A percentile compares a stretch with the other conserved stretches of the same genome.
Evolutionary conservation across 345 rosid species (phyloP).

Genomic region (Noccaea bulbosa): DNA sequence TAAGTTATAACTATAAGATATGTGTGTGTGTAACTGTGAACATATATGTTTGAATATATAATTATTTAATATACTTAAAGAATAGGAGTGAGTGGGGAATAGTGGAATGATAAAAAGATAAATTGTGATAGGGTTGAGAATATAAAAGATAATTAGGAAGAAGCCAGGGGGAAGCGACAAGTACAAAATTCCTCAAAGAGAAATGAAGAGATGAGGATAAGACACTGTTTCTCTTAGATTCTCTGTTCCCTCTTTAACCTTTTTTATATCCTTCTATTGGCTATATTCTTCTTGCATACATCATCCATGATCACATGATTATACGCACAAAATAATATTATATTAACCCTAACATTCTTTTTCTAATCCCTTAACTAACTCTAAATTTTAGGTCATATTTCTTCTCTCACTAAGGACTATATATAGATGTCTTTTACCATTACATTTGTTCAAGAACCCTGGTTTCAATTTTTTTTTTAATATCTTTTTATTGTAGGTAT

Average conservation of each 20-base stretch:
- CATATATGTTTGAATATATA: neutral
- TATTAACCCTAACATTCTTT: slow-evolving; percentile 31
- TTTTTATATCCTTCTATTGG: slow-evolving; percentile 33
- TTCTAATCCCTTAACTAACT: neutral
- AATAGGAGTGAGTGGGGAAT: slow-evolving; percentile 18
- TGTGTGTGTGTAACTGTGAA: neutral
- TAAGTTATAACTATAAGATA: neutral
- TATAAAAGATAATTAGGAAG: slow-evolving; percentile 25
- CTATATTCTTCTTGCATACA: slow-evolving; percentile 20
- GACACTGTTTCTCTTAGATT: slow-evolving; percentile 31
- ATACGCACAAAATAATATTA: neutral
- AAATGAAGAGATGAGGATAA: slow-evolving; percentile 26
- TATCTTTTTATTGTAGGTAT: neutral
- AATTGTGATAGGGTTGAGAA: slow-evolving; percentile 36
- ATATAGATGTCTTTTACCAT: neutral
- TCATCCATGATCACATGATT: slow-evolving; percentile 30
- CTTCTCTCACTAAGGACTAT: neutral
- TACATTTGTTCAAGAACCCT: neutral
- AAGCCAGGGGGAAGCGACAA: slow-evolving; percentile 47
- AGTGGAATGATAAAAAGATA: slow-evolving; percentile 24
- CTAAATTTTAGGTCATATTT: slow-evolving; percentile 9
- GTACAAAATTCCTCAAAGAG: slow-evolving; percentile 35
- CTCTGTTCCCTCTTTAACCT: slow-evolving; percentile 22
- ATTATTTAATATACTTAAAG: neutral
- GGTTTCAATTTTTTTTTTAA: neutral